Conservation (phyloP, 805 yeast species). For the Saccharomycopsis babjevae region DNA sequence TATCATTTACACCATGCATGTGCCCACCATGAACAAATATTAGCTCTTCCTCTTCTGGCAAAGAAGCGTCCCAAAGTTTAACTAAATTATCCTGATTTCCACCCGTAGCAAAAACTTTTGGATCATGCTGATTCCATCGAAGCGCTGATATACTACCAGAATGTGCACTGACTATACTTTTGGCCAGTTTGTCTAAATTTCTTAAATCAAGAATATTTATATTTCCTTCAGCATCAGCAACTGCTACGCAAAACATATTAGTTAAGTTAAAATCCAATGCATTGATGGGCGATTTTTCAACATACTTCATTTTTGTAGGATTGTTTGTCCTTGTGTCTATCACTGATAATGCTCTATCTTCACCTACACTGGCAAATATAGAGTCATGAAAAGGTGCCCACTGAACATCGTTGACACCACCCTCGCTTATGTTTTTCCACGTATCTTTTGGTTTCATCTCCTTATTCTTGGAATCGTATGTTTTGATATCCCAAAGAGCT, state of each 20-base stretch:
- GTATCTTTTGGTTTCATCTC: conserved; percentile 18
- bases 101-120: conserved; percentile 50
- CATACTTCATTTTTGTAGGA: conserved; percentile 7
- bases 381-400: conserved; percentile 59
- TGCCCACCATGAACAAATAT: conserved; percentile 79
- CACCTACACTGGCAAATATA: conserved; percentile 58
- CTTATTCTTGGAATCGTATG: conserved; percentile 24
- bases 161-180: conserved; percentile 31
- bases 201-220: conserved; percentile 62
- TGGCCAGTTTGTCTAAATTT: conserved; percentile 26
- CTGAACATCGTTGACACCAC: conserved; percentile 60
- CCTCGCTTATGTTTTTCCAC: conserved; percentile 25
- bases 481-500: conserved; percentile 57
- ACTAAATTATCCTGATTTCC: conserved; percentile 57
- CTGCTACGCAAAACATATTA: conserved; percentile 47
- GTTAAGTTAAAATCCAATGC: conserved; percentile 49
- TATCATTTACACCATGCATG: conserved; percentile 73
- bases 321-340: conserved; percentile 39
- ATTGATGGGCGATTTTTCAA: conserved; percentile 36
- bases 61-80: conserved; percentile 47
- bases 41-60: conserved; percentile 24
- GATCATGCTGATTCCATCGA: conserved; percentile 59
- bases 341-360: conserved; percentile 40
- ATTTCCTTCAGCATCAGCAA: conserved; percentile 54
- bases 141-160: conserved; percentile 49